phyloP scores from a whole-genome alignment of 345 rosid species.

The Gossypium australe region DNA sequence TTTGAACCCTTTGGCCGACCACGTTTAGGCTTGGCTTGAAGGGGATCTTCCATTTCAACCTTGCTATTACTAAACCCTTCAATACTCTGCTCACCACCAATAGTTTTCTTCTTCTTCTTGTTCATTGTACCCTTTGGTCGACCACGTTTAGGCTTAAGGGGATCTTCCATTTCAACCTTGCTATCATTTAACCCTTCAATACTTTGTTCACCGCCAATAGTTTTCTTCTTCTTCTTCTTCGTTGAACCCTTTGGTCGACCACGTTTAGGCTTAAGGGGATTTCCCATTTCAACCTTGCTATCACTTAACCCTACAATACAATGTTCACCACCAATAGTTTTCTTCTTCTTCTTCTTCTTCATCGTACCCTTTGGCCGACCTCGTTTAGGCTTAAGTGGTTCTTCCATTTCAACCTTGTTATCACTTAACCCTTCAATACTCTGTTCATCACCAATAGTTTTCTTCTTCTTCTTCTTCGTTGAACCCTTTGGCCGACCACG shows the following conservation, averaged over 20 bases:
- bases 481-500: constrained; percentile 18
- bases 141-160: constrained; percentile 5
- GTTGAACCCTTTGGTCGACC: constrained; percentile 20
- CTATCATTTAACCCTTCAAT: neutral
- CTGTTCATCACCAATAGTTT: neutral
- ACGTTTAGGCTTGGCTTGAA: neutral
- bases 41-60: neutral
- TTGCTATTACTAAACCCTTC: neutral
- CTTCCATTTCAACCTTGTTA: neutral
- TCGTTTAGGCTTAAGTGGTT: constrained; percentile 7
- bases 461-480: constrained; percentile 9
- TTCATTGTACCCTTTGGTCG: constrained; percentile 17
- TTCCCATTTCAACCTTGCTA: no score
- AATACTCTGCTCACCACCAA: neutral
- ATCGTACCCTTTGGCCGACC: constrained; percentile 15
- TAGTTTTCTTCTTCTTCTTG: constrained; percentile 1
- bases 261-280: no score
- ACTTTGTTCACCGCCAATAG: neutral
- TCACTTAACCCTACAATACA: no score
- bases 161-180: neutral
- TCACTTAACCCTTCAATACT: neutral
- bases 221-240: constrained; percentile 13
- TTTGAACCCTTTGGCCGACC: constrained; percentile 21
- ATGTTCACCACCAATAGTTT: no score
- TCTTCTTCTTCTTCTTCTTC: no score